These are phyloP conservation scores for Pseudocercospora ulei DNA, from an alignment of 2,329 filamentous ascomycete species.

Conservation along the genomic window DNA sequence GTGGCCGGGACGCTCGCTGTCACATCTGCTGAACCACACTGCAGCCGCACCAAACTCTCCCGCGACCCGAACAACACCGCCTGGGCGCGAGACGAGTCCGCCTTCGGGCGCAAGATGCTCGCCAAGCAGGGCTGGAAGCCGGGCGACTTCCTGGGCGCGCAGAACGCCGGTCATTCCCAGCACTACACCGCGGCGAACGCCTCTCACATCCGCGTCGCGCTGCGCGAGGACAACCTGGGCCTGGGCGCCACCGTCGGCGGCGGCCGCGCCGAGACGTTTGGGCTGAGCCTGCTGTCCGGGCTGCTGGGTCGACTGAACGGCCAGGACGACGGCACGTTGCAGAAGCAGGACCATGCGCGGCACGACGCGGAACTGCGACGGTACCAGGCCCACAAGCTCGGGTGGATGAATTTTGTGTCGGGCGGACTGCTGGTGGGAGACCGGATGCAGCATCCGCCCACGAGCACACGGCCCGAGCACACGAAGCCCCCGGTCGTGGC, in stretches of 20 bases:
- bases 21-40: slow-evolving; percentile 24
- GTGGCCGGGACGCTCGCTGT: not conserved
- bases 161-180: slow-evolving; percentile 62
- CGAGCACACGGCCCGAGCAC: slow-evolving; percentile 20
- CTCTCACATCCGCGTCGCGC: slow-evolving; percentile 70
- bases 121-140: slow-evolving; percentile 82
- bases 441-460: slow-evolving; percentile 40
- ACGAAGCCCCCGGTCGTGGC: slow-evolving; percentile 40
- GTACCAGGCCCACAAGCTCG: slow-evolving; percentile 67
- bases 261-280: slow-evolving; percentile 62
- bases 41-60: slow-evolving; percentile 60
- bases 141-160: slow-evolving; percentile 69
- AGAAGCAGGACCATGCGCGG: slow-evolving; percentile 54
- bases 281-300: slow-evolving; percentile 76
- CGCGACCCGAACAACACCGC: slow-evolving; percentile 91
- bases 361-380: slow-evolving; percentile 61
- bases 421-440: slow-evolving; percentile 64
- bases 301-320: slow-evolving; percentile 83
- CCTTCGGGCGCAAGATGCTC: slow-evolving; percentile 85
- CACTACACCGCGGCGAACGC: slow-evolving; percentile 71
- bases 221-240: slow-evolving; percentile 88
- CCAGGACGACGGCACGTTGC: slow-evolving; percentile 59
- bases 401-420: slow-evolving; percentile 72
- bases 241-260: slow-evolving; percentile 70
- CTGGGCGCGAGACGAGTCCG: slow-evolving; percentile 73